Conservation (phyloP, 305 asterid species). For the Solanum hybrid region DNA sequence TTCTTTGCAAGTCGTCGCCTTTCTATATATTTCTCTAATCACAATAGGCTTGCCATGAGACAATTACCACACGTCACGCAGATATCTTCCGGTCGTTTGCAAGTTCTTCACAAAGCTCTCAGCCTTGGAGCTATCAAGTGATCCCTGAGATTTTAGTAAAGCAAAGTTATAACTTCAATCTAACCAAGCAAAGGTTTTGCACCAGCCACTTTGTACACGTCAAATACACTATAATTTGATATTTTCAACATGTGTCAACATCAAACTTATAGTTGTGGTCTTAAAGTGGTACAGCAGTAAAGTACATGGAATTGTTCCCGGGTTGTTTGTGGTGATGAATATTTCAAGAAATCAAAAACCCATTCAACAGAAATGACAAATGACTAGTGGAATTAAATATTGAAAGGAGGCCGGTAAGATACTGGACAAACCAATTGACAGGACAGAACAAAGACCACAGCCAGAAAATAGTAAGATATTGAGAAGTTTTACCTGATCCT, state of each 20-base stretch:
- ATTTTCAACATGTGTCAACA: background rate
- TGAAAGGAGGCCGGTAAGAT: background rate
- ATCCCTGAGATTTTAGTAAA: conserved; percentile 44
- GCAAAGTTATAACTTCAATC: background rate
- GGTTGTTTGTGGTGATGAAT: background rate
- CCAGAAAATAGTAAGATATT: background rate
- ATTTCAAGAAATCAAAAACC: background rate
- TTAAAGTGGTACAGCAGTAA: background rate
- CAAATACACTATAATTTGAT: background rate
- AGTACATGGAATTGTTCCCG: background rate
- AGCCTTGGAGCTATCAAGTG: conserved; percentile 75
- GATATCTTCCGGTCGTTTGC: conserved; percentile 72
- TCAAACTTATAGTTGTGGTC: background rate
- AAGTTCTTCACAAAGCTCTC: conserved; percentile 92
- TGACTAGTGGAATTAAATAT: background rate
- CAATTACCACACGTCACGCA: conserved; percentile 85
- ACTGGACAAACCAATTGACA: background rate
- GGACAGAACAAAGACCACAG: background rate
- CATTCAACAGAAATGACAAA: background rate
- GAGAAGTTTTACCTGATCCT: conserved; percentile 59
- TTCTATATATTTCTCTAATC: conserved; percentile 5
- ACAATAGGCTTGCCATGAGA: background rate
- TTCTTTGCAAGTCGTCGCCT: conserved; percentile 25
- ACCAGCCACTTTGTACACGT: background rate
- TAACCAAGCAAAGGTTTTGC: background rate